Conservation (phyloP, 164 flowering plant genomes). For the Liriodendron chinense region DNA sequence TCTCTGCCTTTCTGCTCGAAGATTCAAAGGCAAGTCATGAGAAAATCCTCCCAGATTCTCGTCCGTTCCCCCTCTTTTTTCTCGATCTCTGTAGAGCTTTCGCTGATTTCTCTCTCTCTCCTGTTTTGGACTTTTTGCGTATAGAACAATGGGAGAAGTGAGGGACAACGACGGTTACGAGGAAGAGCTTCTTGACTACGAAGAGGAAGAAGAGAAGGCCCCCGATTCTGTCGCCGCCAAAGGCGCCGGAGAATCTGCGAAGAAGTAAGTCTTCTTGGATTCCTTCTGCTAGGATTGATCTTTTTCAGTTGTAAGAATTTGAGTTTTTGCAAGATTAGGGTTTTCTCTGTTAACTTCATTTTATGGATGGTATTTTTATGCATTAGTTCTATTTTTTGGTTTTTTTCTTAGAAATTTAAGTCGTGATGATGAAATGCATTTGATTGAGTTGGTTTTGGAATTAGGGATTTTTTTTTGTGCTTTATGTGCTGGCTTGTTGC, state of each 20-base stretch:
- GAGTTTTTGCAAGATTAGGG: neutral
- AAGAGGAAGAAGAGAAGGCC: conserved; percentile 88
- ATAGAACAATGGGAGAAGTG: conserved; percentile 58
- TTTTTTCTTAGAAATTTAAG: neutral
- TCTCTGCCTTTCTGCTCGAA: neutral
- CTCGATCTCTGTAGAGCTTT: neutral
- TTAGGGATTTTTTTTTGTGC: neutral
- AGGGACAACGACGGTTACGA: conserved; percentile 84
- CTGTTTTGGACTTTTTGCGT: neutral
- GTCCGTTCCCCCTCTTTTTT: neutral
- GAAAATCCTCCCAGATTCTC: neutral
- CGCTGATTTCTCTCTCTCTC: neutral
- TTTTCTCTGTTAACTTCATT: neutral
- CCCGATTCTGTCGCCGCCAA: conserved; percentile 61
- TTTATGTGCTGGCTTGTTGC: too few species aligned
- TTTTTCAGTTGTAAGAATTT: neutral
- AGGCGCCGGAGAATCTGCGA: conserved; percentile 67
- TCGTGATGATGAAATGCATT: neutral
- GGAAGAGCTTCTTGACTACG: conserved; percentile 98
- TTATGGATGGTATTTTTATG: neutral
- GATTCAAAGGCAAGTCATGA: neutral
- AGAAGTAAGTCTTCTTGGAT: conserved; percentile 52
- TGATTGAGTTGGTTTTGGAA: neutral
- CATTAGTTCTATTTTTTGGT: neutral
- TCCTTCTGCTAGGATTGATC: neutral